phyloP scores from a whole-genome alignment of 208 protist species.

The Wallacemonas sp. region DNA sequence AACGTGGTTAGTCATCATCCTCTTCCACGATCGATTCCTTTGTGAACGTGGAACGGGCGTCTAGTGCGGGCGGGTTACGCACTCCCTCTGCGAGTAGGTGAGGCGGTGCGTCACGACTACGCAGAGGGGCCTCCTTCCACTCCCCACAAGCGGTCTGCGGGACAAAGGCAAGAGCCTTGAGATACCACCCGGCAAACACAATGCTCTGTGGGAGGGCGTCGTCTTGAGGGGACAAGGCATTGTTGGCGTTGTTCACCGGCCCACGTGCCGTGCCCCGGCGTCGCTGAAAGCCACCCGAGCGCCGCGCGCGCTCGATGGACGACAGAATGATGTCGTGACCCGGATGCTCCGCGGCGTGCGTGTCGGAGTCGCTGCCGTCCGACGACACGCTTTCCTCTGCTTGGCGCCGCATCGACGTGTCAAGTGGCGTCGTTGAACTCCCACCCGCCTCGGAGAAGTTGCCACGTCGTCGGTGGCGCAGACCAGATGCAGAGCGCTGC shows the following conservation, averaged over 20 bases:
- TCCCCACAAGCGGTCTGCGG: not conserved
- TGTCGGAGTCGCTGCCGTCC: slow-evolving; percentile 3
- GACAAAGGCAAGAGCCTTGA: slow-evolving; percentile 21
- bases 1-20: slow-evolving; percentile 78
- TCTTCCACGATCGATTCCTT: slow-evolving; percentile 89
- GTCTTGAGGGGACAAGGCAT: not conserved
- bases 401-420: not conserved
- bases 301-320: slow-evolving; percentile 1
- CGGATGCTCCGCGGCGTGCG: not conserved
- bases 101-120: slow-evolving; percentile 28
- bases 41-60: slow-evolving; percentile 78
- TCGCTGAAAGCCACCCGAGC: not conserved
- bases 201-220: slow-evolving; percentile 1
- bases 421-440: slow-evolving; percentile 8
- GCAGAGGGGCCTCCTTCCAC: not conserved
- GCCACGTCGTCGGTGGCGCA: not conserved
- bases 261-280: not conserved
- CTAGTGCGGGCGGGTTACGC: slow-evolving; percentile 72
- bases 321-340: slow-evolving; percentile 1
- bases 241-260: slow-evolving; percentile 11
- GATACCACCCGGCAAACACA: slow-evolving; percentile 56
- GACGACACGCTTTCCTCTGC: slow-evolving; percentile 3
- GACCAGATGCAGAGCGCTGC: not conserved
- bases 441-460: not conserved
- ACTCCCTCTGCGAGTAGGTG: slow-evolving; percentile 65